Conservation (phyloP, 2,329 filamentous ascomycete genomes). For the Apiospora rasikravindrae region DNA sequence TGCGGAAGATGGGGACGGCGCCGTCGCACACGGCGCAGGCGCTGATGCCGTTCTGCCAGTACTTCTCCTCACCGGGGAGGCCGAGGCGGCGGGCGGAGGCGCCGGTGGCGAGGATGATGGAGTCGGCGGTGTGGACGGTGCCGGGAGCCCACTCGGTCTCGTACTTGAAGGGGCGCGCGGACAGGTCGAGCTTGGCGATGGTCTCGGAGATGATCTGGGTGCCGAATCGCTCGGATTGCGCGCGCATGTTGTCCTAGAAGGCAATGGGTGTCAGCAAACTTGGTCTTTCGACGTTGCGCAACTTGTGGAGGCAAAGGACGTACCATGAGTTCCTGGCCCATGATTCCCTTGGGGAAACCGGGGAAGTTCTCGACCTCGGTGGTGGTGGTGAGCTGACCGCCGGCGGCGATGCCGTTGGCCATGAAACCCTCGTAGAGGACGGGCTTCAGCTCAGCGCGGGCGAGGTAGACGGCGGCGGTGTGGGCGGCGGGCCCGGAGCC, state of each 20-base stretch:
- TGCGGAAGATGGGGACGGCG: constrained; percentile 94
- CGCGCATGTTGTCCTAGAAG: constrained; percentile 80
- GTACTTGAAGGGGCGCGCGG: constrained; percentile 85
- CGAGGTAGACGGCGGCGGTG: constrained; percentile 95
- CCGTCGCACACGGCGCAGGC: constrained; percentile 98
- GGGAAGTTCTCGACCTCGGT: constrained; percentile 99
- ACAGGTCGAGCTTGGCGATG: constrained; percentile 85
- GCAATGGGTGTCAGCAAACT: neutral
- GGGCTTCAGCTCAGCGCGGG: constrained; percentile 91
- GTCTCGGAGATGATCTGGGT: constrained; percentile 94
- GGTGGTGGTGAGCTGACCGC: constrained; percentile 96
- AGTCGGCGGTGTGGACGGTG: constrained; percentile 85
- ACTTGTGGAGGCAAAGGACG: constrained; percentile 34
- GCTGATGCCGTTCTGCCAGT: constrained; percentile 96
- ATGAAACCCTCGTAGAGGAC: constrained; percentile 98
- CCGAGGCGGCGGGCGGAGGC: constrained; percentile 86
- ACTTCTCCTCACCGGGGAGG: constrained; percentile 88
- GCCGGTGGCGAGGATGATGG: constrained; percentile 92
- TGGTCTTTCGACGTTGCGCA: too few species aligned
- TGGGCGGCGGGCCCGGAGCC: constrained; percentile 97
- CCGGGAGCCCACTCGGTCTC: constrained; percentile 88
- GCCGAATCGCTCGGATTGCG: constrained; percentile 89
- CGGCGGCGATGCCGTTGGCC: constrained; percentile 93
- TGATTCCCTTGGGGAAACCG: constrained; percentile 88
- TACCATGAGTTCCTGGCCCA: constrained; percentile 86